Evolutionary conservation across 352 stramenopile species (phyloP).

Genomic region (Phytopythium kandeliae): DNA sequence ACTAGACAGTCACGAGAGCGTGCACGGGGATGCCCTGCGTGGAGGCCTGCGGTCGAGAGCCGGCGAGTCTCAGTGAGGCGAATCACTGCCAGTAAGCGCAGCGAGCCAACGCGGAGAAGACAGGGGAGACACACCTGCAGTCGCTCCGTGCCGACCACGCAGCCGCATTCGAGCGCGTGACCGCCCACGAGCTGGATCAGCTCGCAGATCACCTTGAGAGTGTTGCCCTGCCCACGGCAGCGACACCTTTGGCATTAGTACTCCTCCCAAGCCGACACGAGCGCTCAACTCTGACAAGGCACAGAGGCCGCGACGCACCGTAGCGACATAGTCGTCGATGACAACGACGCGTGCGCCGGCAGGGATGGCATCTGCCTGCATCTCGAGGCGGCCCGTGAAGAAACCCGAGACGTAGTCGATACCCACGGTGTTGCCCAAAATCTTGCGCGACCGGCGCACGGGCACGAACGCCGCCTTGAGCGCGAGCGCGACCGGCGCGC

Average conservation of each 20-base stretch:
- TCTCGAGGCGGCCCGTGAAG: constrained; percentile 67
- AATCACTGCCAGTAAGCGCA: too few relatives aligned
- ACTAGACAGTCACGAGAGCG: constrained; percentile 8
- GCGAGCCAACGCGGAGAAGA: too few relatives aligned
- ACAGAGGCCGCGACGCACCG: constrained; percentile 23
- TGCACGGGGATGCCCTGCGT: constrained; percentile 22
- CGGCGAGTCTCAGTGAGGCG: too few relatives aligned
- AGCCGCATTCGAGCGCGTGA: constrained; percentile 75
- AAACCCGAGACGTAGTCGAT: constrained; percentile 79
- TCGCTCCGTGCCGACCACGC: constrained; percentile 60
- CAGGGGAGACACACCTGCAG: constrained; percentile 25
- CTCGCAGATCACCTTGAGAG: constrained; percentile 72
- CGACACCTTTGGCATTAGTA: constrained; percentile 4
- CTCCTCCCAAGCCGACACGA: too few relatives aligned
- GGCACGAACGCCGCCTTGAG: constrained; percentile 65
- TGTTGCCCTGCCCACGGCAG: constrained; percentile 49
- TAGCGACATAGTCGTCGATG: constrained; percentile 77
- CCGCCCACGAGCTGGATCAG: constrained; percentile 64
- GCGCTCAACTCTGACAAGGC: too few relatives aligned
- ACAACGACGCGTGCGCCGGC: constrained; percentile 64
- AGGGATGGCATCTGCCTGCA: constrained; percentile 76
- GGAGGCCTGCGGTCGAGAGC: constrained; percentile 9
- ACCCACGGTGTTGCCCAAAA: constrained; percentile 68
- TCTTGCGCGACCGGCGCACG: constrained; percentile 50
- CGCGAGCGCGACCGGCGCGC: constrained; percentile 61